Evolutionary conservation across 257 asterid genomes (phyloP).

Genomic region (Solanum arcanum): DNA sequence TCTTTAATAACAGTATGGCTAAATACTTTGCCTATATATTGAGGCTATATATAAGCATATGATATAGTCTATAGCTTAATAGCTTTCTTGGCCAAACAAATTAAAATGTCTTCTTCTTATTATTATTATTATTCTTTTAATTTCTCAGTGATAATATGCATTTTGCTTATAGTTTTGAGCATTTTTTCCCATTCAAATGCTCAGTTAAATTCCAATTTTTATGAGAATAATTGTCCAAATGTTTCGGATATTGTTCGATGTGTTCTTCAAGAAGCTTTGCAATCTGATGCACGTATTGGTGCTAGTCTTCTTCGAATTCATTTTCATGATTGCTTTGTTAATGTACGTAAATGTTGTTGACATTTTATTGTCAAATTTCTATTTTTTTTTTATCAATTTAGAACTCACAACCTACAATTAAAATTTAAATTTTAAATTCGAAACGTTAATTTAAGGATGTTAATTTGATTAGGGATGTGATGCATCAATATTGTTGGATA

Average conservation of each 20-base stretch:
- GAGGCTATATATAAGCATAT: neutral
- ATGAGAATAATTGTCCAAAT: constrained; percentile 23
- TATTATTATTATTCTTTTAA: neutral
- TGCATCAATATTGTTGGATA: constrained; percentile 45
- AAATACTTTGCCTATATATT: neutral
- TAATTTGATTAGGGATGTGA: constrained; percentile 46
- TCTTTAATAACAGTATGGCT: neutral
- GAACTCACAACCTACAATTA: neutral
- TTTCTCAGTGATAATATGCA: neutral
- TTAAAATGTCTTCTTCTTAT: constrained; percentile 14
- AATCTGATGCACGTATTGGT: constrained; percentile 45
- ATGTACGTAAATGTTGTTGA: constrained; percentile 6
- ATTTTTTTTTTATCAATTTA: neutral
- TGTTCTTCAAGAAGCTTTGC: constrained; percentile 32
- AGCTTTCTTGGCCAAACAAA: neutral
- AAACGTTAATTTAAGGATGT: neutral
- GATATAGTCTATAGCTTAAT: neutral
- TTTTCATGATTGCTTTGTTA: constrained; percentile 54
- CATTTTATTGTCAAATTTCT: neutral
- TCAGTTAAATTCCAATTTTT: constrained; percentile 32
- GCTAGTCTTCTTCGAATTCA: constrained; percentile 57
- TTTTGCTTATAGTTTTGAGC: neutral
- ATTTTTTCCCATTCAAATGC: constrained; percentile 20
- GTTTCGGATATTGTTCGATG: constrained; percentile 33
- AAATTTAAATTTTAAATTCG: neutral